These are phyloP conservation scores for Arxiozyma slooffiae DNA, from an alignment of 1,139 yeast genomes.

Conservation along the genomic window DNA sequence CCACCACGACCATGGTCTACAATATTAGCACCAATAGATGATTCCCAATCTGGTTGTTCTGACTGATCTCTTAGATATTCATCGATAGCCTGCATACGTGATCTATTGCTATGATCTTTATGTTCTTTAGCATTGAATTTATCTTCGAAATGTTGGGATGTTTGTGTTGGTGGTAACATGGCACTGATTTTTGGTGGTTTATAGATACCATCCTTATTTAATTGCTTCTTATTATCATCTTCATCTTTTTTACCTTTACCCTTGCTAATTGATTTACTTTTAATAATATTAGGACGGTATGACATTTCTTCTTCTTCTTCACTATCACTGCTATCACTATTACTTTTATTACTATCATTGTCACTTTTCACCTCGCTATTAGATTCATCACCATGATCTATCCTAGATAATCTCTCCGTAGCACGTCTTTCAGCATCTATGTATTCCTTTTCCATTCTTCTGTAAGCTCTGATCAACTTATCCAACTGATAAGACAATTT, in stretches of 20 bases:
- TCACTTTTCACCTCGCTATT: slow-evolving; percentile 24
- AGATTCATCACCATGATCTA: slow-evolving; percentile 23
- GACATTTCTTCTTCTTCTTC: slow-evolving; percentile 44
- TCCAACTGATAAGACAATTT: slow-evolving; percentile 82
- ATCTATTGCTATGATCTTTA: slow-evolving; percentile 34
- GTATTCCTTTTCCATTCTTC: slow-evolving; percentile 48
- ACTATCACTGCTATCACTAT: slow-evolving; percentile 16
- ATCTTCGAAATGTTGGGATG: slow-evolving; percentile 28
- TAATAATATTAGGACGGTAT: slow-evolving; percentile 56
- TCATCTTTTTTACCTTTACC: slow-evolving; percentile 12
- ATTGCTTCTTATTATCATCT: slow-evolving; percentile 19
- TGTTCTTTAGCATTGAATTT: slow-evolving; percentile 33
- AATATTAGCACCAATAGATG: slow-evolving; percentile 86
- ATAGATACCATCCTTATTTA: slow-evolving; percentile 43
- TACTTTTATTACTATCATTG: slow-evolving; percentile 29
- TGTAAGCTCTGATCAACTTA: slow-evolving; percentile 72
- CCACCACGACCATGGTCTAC: slow-evolving; percentile 86
- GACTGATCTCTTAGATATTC: slow-evolving; percentile 78
- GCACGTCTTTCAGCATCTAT: slow-evolving; percentile 31
- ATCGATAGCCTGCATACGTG: slow-evolving; percentile 87
- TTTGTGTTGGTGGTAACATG: slow-evolving; percentile 49
- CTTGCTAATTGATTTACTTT: neutral
- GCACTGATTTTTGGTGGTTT: slow-evolving; percentile 92
- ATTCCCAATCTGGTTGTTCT: slow-evolving; percentile 76
- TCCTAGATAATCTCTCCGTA: slow-evolving; percentile 24